These are phyloP conservation scores for Chalciporus chontae DNA, from an alignment of 768 basidiomycete genomes.

Conservation along the genomic window DNA sequence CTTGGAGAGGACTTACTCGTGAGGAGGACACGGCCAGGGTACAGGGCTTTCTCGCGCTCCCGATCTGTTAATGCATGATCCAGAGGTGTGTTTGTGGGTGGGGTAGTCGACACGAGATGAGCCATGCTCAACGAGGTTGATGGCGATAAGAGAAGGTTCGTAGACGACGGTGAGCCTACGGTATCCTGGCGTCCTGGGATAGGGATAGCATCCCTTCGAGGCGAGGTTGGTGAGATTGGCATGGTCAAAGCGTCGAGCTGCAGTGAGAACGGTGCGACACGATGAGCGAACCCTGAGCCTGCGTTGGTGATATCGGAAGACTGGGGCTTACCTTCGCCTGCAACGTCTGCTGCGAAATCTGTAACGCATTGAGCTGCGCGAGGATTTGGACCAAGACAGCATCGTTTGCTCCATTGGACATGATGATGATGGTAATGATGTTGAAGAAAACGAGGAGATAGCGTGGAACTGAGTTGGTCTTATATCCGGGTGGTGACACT, in stretches of 20 bases:
- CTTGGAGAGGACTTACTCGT: constrained; percentile 68
- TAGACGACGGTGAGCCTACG: constrained; percentile 22
- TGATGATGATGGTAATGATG: constrained; percentile 6
- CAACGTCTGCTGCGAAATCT: constrained; percentile 71
- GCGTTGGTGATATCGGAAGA: neutral
- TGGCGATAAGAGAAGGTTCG: constrained; percentile 28
- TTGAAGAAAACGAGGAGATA: constrained; percentile 10
- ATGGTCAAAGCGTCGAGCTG: constrained; percentile 50
- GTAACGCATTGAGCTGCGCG: constrained; percentile 63
- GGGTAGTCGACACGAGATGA: constrained; percentile 28
- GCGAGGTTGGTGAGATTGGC: constrained; percentile 26
- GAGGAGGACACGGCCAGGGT: constrained; percentile 78
- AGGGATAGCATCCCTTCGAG: constrained; percentile 21
- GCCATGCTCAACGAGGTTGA: constrained; percentile 24
- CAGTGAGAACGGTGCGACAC: neutral
- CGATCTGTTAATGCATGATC: constrained; percentile 41
- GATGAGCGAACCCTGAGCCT: constrained; percentile 1
- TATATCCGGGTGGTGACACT: neutral
- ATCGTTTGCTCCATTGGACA: constrained; percentile 37
- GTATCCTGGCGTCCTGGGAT: constrained; percentile 24
- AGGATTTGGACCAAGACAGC: constrained; percentile 71
- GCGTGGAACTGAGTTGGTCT: neutral
- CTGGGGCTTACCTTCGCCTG: constrained; percentile 69
- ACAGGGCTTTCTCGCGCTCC: constrained; percentile 70
- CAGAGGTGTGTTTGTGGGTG: constrained; percentile 13